Percentiles rank a stretch among this genome's conserved stretches.
Conservation (phyloP, 2,329 filamentous ascomycete species). For the Colletotrichum somersetense region DNA sequence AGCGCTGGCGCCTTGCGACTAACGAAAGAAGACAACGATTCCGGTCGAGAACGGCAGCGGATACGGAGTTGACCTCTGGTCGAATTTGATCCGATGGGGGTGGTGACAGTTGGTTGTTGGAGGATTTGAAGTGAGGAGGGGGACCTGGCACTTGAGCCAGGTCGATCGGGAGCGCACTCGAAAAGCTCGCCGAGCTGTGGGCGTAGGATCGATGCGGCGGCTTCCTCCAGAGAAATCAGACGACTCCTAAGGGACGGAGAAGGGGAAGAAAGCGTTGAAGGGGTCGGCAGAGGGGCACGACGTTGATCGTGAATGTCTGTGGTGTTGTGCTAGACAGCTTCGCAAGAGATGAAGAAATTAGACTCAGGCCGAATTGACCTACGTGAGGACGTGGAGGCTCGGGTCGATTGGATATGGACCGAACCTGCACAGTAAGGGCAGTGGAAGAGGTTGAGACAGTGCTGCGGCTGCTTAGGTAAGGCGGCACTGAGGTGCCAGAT, state of each 20-base stretch:
- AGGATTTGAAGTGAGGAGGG: slow-evolving; percentile 19
- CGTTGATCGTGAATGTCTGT: slow-evolving; percentile 22
- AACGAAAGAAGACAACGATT: background rate
- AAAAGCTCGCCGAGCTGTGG: slow-evolving; percentile 17
- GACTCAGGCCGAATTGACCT: slow-evolving; percentile 23
- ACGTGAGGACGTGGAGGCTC: slow-evolving; percentile 40
- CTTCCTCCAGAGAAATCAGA: background rate
- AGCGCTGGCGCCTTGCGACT: slow-evolving; percentile 4
- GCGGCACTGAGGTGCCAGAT: background rate
- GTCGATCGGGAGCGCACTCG: slow-evolving; percentile 29
- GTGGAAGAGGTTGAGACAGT: slow-evolving; percentile 2
- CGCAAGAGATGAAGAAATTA: slow-evolving; percentile 30
- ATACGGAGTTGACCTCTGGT: background rate
- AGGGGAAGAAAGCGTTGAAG: background rate
- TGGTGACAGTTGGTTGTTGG: background rate
- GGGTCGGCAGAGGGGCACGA: slow-evolving; percentile 6
- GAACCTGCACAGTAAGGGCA: slow-evolving; percentile 5
- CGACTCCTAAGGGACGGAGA: background rate
- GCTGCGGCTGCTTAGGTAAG: slow-evolving; percentile 9
- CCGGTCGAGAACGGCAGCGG: background rate
- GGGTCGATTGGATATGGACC: slow-evolving; percentile 23
- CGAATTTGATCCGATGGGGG: slow-evolving; percentile 20
- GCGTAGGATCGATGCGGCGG: slow-evolving; percentile 12
- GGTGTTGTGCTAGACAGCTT: slow-evolving; percentile 22
- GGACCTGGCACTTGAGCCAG: slow-evolving; percentile 37